Percentiles rank a stretch among this genome's conserved stretches.
Evolutionary conservation across 78 protist species (phyloP).

Genomic region (Chrysochromulina parva): DNA sequence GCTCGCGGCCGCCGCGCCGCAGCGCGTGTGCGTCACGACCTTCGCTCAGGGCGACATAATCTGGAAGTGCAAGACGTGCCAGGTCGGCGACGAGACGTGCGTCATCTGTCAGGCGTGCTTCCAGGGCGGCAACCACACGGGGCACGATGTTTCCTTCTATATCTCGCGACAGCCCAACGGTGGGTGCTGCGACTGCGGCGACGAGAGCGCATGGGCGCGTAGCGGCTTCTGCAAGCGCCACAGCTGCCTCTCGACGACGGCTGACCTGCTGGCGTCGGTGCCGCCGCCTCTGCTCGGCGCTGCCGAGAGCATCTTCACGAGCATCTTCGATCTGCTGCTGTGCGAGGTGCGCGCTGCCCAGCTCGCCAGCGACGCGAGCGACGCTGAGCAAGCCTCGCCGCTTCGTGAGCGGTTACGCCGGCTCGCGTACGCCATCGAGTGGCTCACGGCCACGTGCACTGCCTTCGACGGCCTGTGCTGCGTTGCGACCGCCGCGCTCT

Average conservation of each 20-base stretch:
- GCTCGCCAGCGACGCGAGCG: too few relatives aligned
- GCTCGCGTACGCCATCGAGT: neutral
- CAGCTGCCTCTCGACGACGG: neutral
- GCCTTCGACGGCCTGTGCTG: neutral
- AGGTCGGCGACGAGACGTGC: neutral
- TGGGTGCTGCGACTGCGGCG: constrained; percentile 19
- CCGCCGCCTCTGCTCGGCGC: neutral
- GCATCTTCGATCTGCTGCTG: neutral
- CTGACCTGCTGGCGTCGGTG: neutral
- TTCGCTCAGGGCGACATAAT: neutral
- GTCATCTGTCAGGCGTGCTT: neutral
- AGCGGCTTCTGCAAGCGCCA: neutral
- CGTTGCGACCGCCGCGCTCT: too few relatives aligned
- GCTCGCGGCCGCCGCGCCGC: neutral
- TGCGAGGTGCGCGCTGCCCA: too few relatives aligned
- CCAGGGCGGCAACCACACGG: neutral
- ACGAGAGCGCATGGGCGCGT: neutral
- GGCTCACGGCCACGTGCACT: neutral
- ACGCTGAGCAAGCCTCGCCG: too few relatives aligned
- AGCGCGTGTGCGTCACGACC: neutral
- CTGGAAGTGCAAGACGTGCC: neutral
- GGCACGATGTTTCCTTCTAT: neutral
- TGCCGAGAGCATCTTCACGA: neutral
- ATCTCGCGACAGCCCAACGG: neutral
- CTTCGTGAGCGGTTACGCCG: neutral